Conservation (phyloP, 176 grass and related monocot genomes). For the Puya raimondii region DNA sequence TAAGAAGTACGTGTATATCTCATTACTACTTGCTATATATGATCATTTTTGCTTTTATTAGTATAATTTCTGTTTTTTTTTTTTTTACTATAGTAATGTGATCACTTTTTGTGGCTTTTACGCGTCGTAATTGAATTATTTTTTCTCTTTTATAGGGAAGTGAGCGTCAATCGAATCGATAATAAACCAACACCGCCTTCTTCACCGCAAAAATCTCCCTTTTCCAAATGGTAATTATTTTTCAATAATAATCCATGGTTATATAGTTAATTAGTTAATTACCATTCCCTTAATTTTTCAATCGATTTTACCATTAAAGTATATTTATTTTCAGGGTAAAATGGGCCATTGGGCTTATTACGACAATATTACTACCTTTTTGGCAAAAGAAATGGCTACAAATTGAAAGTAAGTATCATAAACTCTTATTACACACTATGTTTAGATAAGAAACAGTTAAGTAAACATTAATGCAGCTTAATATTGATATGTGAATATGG, state of each 20-base stretch:
- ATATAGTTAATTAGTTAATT: neutral
- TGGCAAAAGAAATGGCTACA: slow-evolving; percentile 46
- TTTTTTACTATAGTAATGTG: neutral
- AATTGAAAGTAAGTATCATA: slow-evolving; percentile 34
- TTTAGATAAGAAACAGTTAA: neutral
- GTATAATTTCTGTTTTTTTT: neutral
- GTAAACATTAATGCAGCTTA: neutral
- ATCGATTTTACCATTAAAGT: neutral
- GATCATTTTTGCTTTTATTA: neutral
- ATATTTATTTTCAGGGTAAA: slow-evolving; percentile 29
- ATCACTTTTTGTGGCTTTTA: neutral
- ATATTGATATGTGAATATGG: neutral
- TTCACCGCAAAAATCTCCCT: neutral
- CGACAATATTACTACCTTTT: slow-evolving; percentile 33
- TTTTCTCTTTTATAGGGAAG: neutral
- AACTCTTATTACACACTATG: neutral
- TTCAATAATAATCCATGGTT: neutral
- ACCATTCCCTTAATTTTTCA: neutral
- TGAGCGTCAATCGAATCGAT: neutral
- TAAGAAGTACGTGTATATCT: slow-evolving; percentile 7
- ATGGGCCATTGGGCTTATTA: slow-evolving; percentile 37
- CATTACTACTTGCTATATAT: neutral
- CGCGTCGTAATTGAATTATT: neutral
- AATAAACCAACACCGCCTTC: neutral
- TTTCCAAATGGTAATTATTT: slow-evolving; percentile 45